phyloP scores from a whole-genome alignment of 257 asterid genomes.

The Petunia axillaris region DNA sequence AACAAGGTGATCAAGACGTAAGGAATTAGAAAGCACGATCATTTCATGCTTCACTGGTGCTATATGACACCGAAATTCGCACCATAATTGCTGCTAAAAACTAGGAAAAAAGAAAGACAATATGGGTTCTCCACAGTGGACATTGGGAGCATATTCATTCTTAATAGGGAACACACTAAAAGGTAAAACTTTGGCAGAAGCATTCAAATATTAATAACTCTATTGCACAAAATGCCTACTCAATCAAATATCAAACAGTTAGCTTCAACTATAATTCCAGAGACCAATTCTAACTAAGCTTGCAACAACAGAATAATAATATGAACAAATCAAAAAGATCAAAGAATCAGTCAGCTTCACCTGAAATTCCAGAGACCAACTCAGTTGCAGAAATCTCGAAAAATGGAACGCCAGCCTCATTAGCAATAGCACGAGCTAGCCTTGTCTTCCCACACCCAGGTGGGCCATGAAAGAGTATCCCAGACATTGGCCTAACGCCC shows the following conservation, averaged over 20 bases:
- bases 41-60: too few relatives aligned
- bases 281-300: constrained; percentile 57
- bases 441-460: constrained; percentile 98
- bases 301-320: too few relatives aligned
- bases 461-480: constrained; percentile 86
- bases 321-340: too few relatives aligned
- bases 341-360: constrained; percentile 36
- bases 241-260: not conserved
- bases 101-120: too few relatives aligned
- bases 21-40: too few relatives aligned
- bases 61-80: not conserved
- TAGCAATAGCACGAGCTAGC: constrained; percentile 95
- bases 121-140: not conserved
- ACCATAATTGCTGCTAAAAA: not conserved
- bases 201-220: not conserved
- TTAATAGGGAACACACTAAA: not conserved
- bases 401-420: constrained; percentile 82
- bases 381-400: constrained; percentile 87
- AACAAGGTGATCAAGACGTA: too few relatives aligned
- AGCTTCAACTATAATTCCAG: constrained; percentile 69
- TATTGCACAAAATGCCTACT: not conserved
- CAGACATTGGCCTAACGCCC: constrained; percentile 77
- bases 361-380: constrained; percentile 93
- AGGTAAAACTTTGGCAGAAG: too few relatives aligned
- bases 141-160: not conserved